Evolutionary conservation across 352 stramenopile species (phyloP), one percentile per base, ranked within the genome.

Genomic region (Pythium volutum): DNA sequence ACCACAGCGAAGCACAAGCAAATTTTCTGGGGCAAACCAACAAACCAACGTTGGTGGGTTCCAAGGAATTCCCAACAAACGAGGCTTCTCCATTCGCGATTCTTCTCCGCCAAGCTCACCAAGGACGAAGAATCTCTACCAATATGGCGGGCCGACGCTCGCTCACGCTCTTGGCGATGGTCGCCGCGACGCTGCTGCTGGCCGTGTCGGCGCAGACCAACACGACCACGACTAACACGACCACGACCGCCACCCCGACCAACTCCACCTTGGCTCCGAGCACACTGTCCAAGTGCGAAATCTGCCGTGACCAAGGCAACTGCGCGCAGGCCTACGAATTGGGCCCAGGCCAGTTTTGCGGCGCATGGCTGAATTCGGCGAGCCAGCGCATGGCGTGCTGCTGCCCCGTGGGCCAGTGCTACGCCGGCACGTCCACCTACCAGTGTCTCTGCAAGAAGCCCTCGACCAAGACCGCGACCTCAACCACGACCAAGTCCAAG

Each of bases 261-360:
- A n/a, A n/a, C n/a, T n/a, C n/a, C n/a, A n/a, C n/a, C n/a, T n/a
- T n/a, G n/a, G n/a, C n/a, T n/a, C n/a, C n/a, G n/a, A n/a, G n/a
- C 2, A 56, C 59, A 18, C 22, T 39, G n/a, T 66, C 65, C 4
- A 50, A 74, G 36, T 87, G 79, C 53, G 71, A 89, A 62, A 67
- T 86, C 55, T 89, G 79, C 56, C 69, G 71, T 23, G 76, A 84
- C 52, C 55, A 67, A 3, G 69, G 66, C 26, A 64, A 79, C 42
- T 90, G 81, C 66, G 66, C 55, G n/a, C 43, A 69, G 47, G 81
- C 78, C 18, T 90, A 79, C 65, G 62, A 84, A 27, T 71, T 58
- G 22, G 47, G 38, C 2, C 62, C 71, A 0, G 81, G 76, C 11
- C 47, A 84, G 53, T 90, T 72, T 62, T 90, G 81, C 59, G 69